A percentile compares a stretch with the other conserved stretches of the same genome.
Evolutionary conservation across 2,329 filamentous ascomycete genomes (phyloP).

Genomic region (Alternaria gaisen): DNA sequence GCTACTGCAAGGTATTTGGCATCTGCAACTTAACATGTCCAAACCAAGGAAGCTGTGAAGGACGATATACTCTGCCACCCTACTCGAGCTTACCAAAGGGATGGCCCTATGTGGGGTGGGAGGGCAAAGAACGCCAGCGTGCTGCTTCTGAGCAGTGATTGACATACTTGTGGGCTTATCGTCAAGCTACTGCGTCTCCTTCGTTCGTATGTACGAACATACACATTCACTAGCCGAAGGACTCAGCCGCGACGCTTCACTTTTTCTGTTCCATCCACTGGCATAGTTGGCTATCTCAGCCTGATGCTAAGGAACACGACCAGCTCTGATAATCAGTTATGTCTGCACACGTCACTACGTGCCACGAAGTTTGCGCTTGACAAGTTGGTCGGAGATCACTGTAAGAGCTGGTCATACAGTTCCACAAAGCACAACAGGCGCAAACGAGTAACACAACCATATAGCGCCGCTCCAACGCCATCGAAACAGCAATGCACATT

Average conservation of each 20-base stretch:
- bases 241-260: neutral
- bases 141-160: constrained; percentile 32
- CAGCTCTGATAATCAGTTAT: neutral
- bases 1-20: constrained; percentile 74
- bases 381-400: neutral
- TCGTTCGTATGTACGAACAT: neutral
- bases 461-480: neutral
- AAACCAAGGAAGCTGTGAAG: constrained; percentile 60
- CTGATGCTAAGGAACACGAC: neutral
- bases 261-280: neutral
- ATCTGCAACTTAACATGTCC: constrained; percentile 61
- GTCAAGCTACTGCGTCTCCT: neutral
- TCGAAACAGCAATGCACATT: neutral
- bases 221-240: neutral
- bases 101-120: constrained; percentile 69
- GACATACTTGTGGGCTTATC: neutral
- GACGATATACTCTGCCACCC: constrained; percentile 67
- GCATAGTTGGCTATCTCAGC: neutral
- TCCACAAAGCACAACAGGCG: neutral
- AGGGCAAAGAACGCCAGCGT: constrained; percentile 47
- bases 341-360: neutral
- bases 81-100: constrained; percentile 66
- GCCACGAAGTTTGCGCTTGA: neutral
- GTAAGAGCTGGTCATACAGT: neutral
- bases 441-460: neutral